Base-by-base conservation (phyloP, 2,329 filamentous ascomycete genomes). In the Aspergillus terreus region DNA sequence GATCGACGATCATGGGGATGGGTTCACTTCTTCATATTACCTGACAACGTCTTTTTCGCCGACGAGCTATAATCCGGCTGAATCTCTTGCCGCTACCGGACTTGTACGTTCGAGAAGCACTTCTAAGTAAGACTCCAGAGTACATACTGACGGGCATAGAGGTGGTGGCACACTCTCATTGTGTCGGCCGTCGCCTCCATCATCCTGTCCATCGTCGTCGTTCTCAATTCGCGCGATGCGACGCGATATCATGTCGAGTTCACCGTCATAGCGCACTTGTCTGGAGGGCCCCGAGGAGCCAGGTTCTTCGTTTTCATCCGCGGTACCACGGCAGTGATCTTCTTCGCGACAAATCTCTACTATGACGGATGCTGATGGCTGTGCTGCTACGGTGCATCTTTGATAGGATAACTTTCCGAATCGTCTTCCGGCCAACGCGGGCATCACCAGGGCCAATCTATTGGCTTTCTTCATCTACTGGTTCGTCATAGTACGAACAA, bases 251-350 rank as follows among this genome's bases (percentile, higher is more conserved):
- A 15, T 17, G 15, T 15, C 12, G 35, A 11, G 15, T 38, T 38
- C 35, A 7, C 35, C 35, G 35, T 38, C 14, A 38, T 38, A 4
- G 35, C 35, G 35, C 35, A 14, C 15, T 14, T 14, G 4, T 38
- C 35, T 17, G 35, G 35, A 17, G 35, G 35, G 4, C 35, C 35
- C 15, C 35, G 35, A 7, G 35, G 7, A 14, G 67, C 69, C 1
- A 67, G 68, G 49, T 69, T 71, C 25, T 75, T 76, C 56, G 63
- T 75, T 36, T 67, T 71, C 54, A 70, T 48, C 70, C 70, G 4
- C 23, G 49, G 48, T 21, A 45, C 52, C 3, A 49, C 49, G 2
- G 49, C 49, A 1, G 36, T 36, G 4, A 70, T 65, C 9, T 64
- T 71, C 54, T 68, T 60, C 10, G 46, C 51, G 2, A 53, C 51